Conservation (phyloP, 805 yeast species). For the Priceomyces haplophilus region DNA sequence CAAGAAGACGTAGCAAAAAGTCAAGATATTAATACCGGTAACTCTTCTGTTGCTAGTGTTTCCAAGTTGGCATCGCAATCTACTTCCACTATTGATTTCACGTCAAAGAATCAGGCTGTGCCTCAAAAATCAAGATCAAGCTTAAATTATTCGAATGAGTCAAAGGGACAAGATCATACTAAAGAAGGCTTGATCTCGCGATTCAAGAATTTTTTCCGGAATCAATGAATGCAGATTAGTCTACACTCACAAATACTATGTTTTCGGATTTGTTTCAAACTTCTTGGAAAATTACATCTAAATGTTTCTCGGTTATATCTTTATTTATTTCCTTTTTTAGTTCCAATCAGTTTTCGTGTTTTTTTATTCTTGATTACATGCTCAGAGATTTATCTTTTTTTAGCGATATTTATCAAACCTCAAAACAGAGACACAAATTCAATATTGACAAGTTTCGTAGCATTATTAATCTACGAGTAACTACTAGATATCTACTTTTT, state of each 20-base stretch:
- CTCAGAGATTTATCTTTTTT: too few relatives aligned
- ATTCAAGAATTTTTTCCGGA: slow-evolving; percentile 32
- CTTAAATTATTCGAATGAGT: neutral
- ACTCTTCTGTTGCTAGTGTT: slow-evolving; percentile 1
- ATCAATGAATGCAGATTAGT: slow-evolving; percentile 13
- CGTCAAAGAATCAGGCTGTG: slow-evolving; percentile 1
- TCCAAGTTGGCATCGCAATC: neutral
- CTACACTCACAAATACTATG: too few relatives aligned
- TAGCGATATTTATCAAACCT: slow-evolving; percentile 1
- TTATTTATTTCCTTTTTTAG: neutral
- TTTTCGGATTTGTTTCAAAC: neutral
- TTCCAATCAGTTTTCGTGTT: neutral
- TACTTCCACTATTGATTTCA: slow-evolving; percentile 1
- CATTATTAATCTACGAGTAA: neutral
- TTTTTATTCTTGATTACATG: neutral
- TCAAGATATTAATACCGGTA: neutral
- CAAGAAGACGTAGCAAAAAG: neutral
- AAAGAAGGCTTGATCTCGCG: slow-evolving; percentile 27
- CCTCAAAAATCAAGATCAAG: neutral
- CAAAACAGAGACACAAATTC: neutral
- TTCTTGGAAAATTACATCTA: neutral
- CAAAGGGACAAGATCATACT: slow-evolving; percentile 6
- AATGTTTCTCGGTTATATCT: neutral
- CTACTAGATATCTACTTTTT: slow-evolving; percentile 20
- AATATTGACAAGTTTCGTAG: neutral